Conservation (phyloP, 2,329 filamentous ascomycete genomes). For the Botryotinia narcissicola region DNA sequence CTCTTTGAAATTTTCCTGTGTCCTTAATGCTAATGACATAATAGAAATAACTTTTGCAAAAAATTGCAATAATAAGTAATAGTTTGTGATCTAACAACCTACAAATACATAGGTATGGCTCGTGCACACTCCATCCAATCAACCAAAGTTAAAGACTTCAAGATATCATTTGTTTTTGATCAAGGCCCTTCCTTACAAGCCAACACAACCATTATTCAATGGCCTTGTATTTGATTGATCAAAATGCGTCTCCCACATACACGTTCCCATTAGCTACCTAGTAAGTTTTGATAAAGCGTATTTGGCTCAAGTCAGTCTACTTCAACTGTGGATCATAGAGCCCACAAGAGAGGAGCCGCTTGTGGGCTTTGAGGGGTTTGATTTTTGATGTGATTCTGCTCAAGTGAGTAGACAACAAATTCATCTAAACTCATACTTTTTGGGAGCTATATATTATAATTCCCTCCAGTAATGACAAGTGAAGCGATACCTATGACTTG, state of each 20-base stretch:
- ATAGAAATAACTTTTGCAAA: not conserved
- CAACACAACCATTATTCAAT: not conserved
- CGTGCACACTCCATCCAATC: not conserved
- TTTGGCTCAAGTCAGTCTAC: not conserved
- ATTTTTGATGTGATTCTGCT: not conserved
- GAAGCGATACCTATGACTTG: not conserved
- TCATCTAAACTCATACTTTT: not conserved
- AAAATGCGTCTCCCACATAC: not conserved
- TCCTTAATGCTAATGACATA: not conserved
- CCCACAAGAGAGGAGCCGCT: not conserved
- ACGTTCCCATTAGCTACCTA: too few relatives aligned
- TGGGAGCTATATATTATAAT: not conserved
- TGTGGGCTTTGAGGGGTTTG: not conserved
- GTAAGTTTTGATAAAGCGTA: not conserved
- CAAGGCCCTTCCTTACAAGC: not conserved
- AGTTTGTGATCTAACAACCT: not conserved
- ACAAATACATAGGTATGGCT: too few relatives aligned
- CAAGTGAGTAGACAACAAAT: not conserved
- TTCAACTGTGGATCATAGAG: not conserved
- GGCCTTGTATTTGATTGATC: not conserved
- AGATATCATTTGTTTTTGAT: not conserved
- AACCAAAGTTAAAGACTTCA: not conserved
- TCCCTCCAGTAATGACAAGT: not conserved
- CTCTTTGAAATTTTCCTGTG: not conserved
- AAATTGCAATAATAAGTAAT: not conserved